Evolutionary conservation across 2,329 filamentous ascomycete genomes (phyloP), one percentile per base, ranked within the genome.

Genomic region (Metarhizium sp.): DNA sequence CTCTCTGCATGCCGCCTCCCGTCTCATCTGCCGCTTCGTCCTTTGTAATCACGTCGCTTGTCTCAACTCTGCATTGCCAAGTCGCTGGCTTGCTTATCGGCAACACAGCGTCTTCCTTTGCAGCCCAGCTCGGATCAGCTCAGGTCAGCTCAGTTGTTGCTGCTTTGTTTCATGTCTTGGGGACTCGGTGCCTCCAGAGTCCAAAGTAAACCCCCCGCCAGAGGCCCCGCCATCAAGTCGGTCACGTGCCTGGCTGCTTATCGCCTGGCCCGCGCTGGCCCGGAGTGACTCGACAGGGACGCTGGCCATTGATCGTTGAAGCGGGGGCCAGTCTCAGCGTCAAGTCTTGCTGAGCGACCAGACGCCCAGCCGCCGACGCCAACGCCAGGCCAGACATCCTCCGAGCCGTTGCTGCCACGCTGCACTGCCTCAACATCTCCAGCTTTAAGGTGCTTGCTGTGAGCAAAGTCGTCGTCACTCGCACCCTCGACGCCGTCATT

Each of bases 381-480:
- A 20, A 20, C 42, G 34, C 34, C 34, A 36, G 13, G 8, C 34
- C 34, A 36, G 34, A 36, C 34, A 36, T 36, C 13, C 34, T 36
- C 8, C 43, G 20, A 46, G 7, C 7, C 20, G n/a, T 14, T 25
- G 25, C 53, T 47, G 53, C 53, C 53, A 47, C 40, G 34, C 40
- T 55, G 53, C 53, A 50, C 53, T 54, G 48, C 55, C 55, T 57
- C 52, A 51, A 53, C 55, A 43, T 47, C 30, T 30, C 45, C 20
- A 30, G 20, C 25, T 30, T 5, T 5, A 48, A 48, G 11, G 40
- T 43, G 55, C 49, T 51, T 49, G 48, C 49, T 52, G 40, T 52
- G 48, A 43, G 34, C 55, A 57, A 49, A 53, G 55, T 54, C 56
- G 46, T 53, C 55, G 50, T 50, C 53, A 53, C 50, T 53, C 20